Percentiles rank a stretch among this genome's conserved stretches.
phyloP scores from a whole-genome alignment of 139 green algal genomes.

The Asterochloris sp. region DNA sequence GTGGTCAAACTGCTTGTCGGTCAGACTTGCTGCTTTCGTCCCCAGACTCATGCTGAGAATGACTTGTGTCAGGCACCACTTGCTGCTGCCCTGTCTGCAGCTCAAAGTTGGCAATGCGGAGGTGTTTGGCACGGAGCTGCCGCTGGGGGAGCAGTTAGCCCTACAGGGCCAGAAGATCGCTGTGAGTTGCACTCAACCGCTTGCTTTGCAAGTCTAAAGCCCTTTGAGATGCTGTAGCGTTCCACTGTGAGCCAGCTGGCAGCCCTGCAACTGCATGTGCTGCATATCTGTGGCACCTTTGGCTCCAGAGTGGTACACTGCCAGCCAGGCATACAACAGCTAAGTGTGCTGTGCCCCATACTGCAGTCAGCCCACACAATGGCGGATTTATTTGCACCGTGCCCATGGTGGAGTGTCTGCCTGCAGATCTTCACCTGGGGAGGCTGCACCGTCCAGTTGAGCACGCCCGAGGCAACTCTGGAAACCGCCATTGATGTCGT shows the following conservation, averaged over 20 bases:
- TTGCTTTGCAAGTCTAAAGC: too few species aligned
- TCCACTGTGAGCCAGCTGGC: too few species aligned
- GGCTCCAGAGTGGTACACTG: too few species aligned
- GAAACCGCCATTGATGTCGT: constrained; percentile 46
- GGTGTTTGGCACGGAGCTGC: constrained; percentile 84
- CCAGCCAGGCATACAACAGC: too few species aligned
- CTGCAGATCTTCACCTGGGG: constrained; percentile 77
- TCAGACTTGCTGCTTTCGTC: background rate
- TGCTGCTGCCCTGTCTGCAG: constrained; percentile 32
- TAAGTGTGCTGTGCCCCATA: too few species aligned
- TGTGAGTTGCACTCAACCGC: constrained; percentile 31
- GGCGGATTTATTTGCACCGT: too few species aligned
- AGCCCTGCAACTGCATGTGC: too few species aligned
- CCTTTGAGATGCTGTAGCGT: too few species aligned
- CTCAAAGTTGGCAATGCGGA: constrained; percentile 68
- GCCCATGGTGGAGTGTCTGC: background rate
- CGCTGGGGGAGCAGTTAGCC: constrained; percentile 42
- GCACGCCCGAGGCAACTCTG: constrained; percentile 21
- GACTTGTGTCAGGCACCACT: background rate
- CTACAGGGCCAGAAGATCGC: constrained; percentile 76
- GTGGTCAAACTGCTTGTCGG: background rate
- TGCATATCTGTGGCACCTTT: too few species aligned
- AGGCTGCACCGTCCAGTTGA: constrained; percentile 57
- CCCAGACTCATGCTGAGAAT: background rate
- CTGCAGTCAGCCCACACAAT: too few species aligned